phyloP scores from a whole-genome alignment of 164 flowering plant genomes.

The Vitis amurensis region DNA sequence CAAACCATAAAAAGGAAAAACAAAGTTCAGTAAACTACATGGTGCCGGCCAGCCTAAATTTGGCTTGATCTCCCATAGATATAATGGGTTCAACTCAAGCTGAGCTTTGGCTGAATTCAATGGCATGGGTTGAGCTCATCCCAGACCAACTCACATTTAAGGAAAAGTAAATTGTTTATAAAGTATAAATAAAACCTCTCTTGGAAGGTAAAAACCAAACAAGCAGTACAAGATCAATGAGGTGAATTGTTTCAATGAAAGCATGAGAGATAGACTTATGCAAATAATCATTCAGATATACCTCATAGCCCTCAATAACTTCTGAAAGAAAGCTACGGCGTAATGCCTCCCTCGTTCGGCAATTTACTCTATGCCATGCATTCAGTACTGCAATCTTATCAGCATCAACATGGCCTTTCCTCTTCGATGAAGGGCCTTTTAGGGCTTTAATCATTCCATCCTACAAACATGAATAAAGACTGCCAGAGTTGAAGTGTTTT shows the following conservation, averaged over 20 bases:
- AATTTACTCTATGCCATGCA: slow-evolving; percentile 90
- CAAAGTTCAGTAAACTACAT: no score
- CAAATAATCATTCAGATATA: slow-evolving; percentile 12
- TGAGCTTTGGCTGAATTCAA: no score
- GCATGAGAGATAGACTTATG: neutral
- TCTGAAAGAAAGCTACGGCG: slow-evolving; percentile 77
- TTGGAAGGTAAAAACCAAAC: neutral
- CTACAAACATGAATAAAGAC: slow-evolving; percentile 24
- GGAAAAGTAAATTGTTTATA: neutral
- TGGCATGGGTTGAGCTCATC: neutral
- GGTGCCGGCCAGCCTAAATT: no score
- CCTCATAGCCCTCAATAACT: slow-evolving; percentile 77
- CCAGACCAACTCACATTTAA: neutral
- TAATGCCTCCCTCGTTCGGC: slow-evolving; percentile 82
- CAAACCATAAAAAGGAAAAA: no score
- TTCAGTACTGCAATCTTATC: slow-evolving; percentile 72
- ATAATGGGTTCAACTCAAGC: no score
- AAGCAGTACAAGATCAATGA: neutral
- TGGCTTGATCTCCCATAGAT: no score
- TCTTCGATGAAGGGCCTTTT: slow-evolving; percentile 38
- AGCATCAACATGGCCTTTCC: slow-evolving; percentile 39
- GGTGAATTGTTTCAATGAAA: neutral
- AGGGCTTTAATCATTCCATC: slow-evolving; percentile 48
- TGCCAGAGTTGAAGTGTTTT: neutral
- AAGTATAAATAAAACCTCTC: neutral